phyloP scores from a whole-genome alignment of 345 rosid species.

The Laguncularia racemosa region DNA sequence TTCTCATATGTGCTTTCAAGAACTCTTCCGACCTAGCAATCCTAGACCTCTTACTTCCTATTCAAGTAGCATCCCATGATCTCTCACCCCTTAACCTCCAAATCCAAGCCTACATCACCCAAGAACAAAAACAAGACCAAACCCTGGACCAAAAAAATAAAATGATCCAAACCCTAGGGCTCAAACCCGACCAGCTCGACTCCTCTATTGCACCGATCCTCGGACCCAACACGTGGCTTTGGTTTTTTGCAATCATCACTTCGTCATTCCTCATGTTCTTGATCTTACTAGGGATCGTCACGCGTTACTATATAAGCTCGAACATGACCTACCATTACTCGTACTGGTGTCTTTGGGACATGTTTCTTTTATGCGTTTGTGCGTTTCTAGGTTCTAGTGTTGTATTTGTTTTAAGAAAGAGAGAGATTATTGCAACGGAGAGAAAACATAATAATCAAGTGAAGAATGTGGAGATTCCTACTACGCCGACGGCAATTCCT shows the following conservation, averaged over 20 bases:
- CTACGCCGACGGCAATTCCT: background rate
- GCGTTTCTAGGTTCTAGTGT: slow-evolving; percentile 17
- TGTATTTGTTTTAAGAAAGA: slow-evolving; percentile 25
- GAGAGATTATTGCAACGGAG: background rate
- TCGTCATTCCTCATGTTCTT: slow-evolving; percentile 28
- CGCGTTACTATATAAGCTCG: slow-evolving; percentile 24
- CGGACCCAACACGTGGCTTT: slow-evolving; percentile 29
- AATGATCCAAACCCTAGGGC: slow-evolving; percentile 14
- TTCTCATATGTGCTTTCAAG: slow-evolving; percentile 36
- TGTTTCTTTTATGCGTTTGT: slow-evolving; percentile 16
- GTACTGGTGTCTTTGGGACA: slow-evolving; percentile 1
- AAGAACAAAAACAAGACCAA: slow-evolving; percentile 22
- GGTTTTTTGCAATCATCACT: slow-evolving; percentile 26
- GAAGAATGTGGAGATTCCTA: slow-evolving; percentile 8
- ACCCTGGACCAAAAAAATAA: background rate
- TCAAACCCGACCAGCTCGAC: slow-evolving; percentile 22
- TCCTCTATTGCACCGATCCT: slow-evolving; percentile 14
- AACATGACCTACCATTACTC: slow-evolving; percentile 10
- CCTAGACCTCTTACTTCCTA: slow-evolving; percentile 56
- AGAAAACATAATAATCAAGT: slow-evolving; percentile 11
- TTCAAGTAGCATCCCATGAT: background rate
- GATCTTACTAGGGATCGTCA: slow-evolving; percentile 21
- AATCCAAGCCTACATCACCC: slow-evolving; percentile 49
- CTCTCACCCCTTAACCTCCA: slow-evolving; percentile 26
- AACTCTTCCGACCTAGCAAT: slow-evolving; percentile 41